A percentile compares a stretch with the other conserved stretches of the same genome.
phyloP scores from a whole-genome alignment of 78 protist genomes.

The Speleostelium caveatum region DNA sequence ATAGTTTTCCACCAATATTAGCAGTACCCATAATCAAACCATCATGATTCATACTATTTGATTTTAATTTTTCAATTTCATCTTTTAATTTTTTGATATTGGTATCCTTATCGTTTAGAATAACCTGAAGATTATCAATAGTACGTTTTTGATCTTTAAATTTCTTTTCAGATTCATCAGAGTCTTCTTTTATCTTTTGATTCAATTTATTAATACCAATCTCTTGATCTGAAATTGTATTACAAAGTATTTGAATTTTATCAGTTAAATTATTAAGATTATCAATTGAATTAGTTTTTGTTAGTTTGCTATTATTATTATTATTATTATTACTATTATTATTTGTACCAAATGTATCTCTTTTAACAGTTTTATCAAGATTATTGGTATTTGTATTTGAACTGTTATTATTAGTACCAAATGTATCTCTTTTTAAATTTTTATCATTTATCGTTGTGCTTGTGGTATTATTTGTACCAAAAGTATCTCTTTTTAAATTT shows the following conservation, averaged over 20 bases:
- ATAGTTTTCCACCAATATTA: too few relatives aligned
- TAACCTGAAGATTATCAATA: constrained; percentile 5
- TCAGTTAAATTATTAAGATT: constrained; percentile 8
- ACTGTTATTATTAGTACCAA: not conserved
- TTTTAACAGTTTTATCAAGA: not conserved
- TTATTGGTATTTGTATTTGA: not conserved
- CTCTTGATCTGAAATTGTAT: constrained; percentile 49
- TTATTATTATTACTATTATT: not conserved
- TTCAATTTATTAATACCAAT: constrained; percentile 12
- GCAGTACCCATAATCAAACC: too few relatives aligned
- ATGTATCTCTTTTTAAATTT: not conserved
- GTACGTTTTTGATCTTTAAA: constrained; percentile 17
- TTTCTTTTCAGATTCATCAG: constrained; percentile 14
- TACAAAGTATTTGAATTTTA: not conserved
- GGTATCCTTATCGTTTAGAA: constrained; percentile 30
- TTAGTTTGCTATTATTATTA: not conserved
- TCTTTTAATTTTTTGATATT: constrained; percentile 22
- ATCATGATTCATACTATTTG: too few relatives aligned
- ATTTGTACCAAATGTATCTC: not conserved
- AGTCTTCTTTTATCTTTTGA: constrained; percentile 9
- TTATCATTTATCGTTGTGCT: not conserved
- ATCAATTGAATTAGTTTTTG: not conserved
- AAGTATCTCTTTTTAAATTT: not conserved
- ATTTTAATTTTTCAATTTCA: too few relatives aligned
- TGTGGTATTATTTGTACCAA: not conserved